Conservation (phyloP, 2,329 filamentous ascomycete genomes). For the Cordyceps javanica region DNA sequence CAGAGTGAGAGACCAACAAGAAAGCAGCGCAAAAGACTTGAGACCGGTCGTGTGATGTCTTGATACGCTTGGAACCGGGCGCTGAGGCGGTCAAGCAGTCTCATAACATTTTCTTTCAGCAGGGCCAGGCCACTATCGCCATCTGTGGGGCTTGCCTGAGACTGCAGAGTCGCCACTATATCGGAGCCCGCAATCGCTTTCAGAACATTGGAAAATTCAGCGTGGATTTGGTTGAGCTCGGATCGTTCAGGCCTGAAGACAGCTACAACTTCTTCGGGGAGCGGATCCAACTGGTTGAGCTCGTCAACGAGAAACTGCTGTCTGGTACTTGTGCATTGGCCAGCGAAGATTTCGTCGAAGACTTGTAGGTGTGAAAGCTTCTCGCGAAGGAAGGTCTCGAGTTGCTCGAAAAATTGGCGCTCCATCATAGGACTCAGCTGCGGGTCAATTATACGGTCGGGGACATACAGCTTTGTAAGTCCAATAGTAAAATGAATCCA, state of each 20-base stretch:
- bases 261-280: constrained; percentile 55
- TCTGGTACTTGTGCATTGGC: constrained; percentile 61
- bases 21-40: constrained; percentile 74
- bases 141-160: constrained; percentile 17
- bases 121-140: constrained; percentile 39
- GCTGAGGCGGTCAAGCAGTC: constrained; percentile 64
- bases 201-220: constrained; percentile 74
- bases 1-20: constrained; percentile 67
- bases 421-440: constrained; percentile 61
- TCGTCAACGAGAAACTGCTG: constrained; percentile 58
- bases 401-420: constrained; percentile 48
- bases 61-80: constrained; percentile 72
- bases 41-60: constrained; percentile 72
- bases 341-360: constrained; percentile 64
- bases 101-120: constrained; percentile 52
- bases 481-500: constrained; percentile 74
- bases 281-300: constrained; percentile 56
- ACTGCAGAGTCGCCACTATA: constrained; percentile 30
- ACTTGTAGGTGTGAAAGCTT: constrained; percentile 54
- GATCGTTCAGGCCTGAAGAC: constrained; percentile 68
- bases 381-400: constrained; percentile 47
- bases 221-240: constrained; percentile 66
- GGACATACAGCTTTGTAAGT: constrained; percentile 73
- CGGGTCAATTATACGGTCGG: constrained; percentile 82
- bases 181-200: constrained; percentile 52